Evolutionary conservation across 139 green algal genomes (phyloP).

Genomic region (Microglena sp.): DNA sequence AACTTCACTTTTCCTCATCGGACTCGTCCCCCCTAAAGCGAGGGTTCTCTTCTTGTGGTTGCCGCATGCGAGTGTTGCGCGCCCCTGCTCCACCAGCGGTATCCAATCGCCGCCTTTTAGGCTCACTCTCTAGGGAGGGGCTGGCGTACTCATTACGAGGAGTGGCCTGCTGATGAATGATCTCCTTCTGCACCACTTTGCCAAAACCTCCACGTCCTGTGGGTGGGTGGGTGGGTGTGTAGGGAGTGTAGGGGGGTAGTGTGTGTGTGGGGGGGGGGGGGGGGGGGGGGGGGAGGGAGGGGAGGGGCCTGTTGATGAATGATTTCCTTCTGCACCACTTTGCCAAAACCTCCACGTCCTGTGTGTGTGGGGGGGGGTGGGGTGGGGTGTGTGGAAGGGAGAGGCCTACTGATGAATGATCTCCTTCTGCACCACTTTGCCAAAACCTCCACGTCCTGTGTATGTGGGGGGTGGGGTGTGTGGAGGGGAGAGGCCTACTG

Average conservation of each 20-base stretch:
- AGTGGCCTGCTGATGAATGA: background rate
- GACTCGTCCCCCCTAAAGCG: constrained; percentile 4
- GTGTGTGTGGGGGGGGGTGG: no score
- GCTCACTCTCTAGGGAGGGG: no score
- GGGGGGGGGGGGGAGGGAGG: no score
- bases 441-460: background rate
- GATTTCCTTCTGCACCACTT: background rate
- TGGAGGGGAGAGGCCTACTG: no score
- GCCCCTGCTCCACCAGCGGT: background rate
- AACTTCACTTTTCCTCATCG: constrained; percentile 12
- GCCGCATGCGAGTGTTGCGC: background rate
- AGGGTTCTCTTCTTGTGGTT: constrained; percentile 10
- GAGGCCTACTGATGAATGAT: background rate
- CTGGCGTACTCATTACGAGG: no score
- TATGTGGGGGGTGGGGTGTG: no score
- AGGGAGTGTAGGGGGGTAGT: no score
- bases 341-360: background rate
- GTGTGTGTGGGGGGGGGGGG: no score
- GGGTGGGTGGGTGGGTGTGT: background rate
- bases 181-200: background rate
- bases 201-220: background rate
- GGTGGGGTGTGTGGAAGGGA: no score
- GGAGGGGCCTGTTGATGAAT: no score
- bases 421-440: background rate
- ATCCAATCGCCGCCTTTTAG: background rate